Percentiles rank a stretch among this genome's conserved stretches.
Conservation (phyloP, 225 moss, liverwort and hornwort species). For the Lunularia cruciata region DNA sequence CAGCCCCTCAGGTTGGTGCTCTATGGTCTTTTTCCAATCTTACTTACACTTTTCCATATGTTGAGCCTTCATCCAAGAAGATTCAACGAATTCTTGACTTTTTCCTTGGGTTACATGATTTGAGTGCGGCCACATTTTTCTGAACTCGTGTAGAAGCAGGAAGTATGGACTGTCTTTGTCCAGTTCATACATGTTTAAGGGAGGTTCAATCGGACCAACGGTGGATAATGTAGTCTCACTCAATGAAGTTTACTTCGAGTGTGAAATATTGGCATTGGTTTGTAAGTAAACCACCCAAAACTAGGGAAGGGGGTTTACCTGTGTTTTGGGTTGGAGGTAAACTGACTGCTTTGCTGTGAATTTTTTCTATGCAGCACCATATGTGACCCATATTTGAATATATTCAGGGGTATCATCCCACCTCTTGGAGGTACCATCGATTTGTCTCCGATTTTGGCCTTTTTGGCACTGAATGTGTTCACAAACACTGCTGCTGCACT, state of each 20-base stretch:
- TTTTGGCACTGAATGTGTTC: slow-evolving; percentile 88
- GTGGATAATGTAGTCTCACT: no score
- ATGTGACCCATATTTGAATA: slow-evolving; percentile 94
- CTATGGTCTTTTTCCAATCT: background rate
- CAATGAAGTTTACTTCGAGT: no score
- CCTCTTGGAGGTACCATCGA: slow-evolving; percentile 71
- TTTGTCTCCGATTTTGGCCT: slow-evolving; percentile 89
- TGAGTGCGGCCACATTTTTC: no score
- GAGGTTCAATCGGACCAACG: no score
- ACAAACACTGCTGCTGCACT: slow-evolving; percentile 91
- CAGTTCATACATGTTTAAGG: no score
- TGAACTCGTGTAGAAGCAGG: no score
- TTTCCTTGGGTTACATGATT: no score
- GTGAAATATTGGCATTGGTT: no score
- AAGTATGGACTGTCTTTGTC: no score
- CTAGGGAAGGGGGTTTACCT: background rate
- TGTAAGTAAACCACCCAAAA: no score
- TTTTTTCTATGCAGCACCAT: slow-evolving; percentile 62
- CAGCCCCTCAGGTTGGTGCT: slow-evolving; percentile 60
- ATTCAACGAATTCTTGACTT: no score
- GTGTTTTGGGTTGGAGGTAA: background rate
- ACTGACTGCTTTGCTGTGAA: background rate
- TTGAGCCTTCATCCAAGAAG: no score
- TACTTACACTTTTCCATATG: background rate
- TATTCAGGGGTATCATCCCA: slow-evolving; percentile 89